Evolutionary conservation across 2,329 filamentous ascomycete genomes (phyloP), one percentile per base, ranked within the genome.

Genomic region (Cladophialophora psammophila): DNA sequence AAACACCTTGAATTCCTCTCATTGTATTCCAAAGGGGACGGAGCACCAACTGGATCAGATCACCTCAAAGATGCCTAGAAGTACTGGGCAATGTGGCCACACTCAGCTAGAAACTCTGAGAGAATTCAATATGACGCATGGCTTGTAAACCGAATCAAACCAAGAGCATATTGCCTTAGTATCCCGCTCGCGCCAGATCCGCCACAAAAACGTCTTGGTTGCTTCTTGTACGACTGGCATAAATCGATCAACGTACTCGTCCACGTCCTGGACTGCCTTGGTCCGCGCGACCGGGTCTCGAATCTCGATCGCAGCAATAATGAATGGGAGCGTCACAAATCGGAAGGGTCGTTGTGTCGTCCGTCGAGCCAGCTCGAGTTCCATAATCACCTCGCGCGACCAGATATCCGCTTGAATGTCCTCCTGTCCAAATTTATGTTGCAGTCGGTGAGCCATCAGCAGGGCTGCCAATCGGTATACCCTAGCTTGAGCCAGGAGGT

Each of bases 161-260:
- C 65, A 67, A 15, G 60, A 60, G 38, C 5, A 26, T 50, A 34
- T 63, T 26, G 32, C 31, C 34, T 56, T 20, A 34, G 26, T 26
- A 50, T 67, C 65, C 45, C 65, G 54, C 42, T 64, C 60, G 13
- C 36, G 45, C 65, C 65, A 67, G 42, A 67, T 42, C n/a, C 56
- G 54, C 40, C 35, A 60, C 45, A 67, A 52, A 59, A 67, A 67
- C 3, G 32, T 52, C 48, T 57, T 67, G 42, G 65, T 60, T 5
- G 38, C 65, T 31, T 57, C 48, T 32, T 67, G 65, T 26, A 67
- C 60, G 45, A 60, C 60, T 3, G 60, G 65, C 38, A 36, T 63
- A 35, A 67, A 67, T 50, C 45, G 65, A 56, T 67, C 65, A 13
- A 67, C 65, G 35, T 67, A 64, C 60, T 56, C 56, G 26, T 64